Percentiles rank a stretch among this genome's conserved stretches.
phyloP scores from a whole-genome alignment of 768 basidiomycete genomes.

The Tulasnella sp. region DNA sequence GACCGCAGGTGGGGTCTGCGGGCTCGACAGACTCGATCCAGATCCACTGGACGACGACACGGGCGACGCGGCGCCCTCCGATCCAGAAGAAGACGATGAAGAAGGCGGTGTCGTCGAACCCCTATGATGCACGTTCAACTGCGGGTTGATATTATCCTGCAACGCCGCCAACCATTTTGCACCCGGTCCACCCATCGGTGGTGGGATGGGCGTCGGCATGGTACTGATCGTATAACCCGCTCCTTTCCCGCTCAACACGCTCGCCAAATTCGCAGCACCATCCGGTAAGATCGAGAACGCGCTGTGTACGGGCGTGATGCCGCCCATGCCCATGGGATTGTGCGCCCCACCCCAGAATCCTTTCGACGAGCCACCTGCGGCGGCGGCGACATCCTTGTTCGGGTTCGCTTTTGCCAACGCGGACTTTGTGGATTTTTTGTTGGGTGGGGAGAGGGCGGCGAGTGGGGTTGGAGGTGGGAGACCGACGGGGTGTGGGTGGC shows the following conservation, averaged over 20 bases:
- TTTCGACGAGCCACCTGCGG: slow-evolving; percentile 34
- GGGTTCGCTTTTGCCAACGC: slow-evolving; percentile 52
- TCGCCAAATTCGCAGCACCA: slow-evolving; percentile 24
- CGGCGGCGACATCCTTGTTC: slow-evolving; percentile 52
- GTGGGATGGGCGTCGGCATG: slow-evolving; percentile 16
- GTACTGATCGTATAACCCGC: slow-evolving; percentile 2
- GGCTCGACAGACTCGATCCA: neutral
- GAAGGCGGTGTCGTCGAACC: neutral
- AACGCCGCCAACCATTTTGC: slow-evolving; percentile 24
- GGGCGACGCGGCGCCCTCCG: neutral
- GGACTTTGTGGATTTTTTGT: slow-evolving; percentile 18
- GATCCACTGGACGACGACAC: neutral
- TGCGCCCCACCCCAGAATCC: slow-evolving; percentile 73
- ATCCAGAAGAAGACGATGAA: slow-evolving; percentile 10
- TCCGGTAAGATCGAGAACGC: slow-evolving; percentile 58
- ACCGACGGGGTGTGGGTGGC: slow-evolving; percentile 31
- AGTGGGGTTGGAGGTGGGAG: slow-evolving; percentile 37
- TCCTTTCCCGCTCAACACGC: slow-evolving; percentile 10
- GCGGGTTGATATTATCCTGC: slow-evolving; percentile 74
- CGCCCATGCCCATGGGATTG: slow-evolving; percentile 36
- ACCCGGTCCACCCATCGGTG: slow-evolving; percentile 13
- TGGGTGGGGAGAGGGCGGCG: slow-evolving; percentile 19
- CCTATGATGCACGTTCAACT: slow-evolving; percentile 37
- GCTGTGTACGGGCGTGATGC: slow-evolving; percentile 75
- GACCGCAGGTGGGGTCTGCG: neutral